Evolutionary conservation across 164 flowering plant genomes (phyloP).

Genomic region (Kalanchoe fedtschenkoi): DNA sequence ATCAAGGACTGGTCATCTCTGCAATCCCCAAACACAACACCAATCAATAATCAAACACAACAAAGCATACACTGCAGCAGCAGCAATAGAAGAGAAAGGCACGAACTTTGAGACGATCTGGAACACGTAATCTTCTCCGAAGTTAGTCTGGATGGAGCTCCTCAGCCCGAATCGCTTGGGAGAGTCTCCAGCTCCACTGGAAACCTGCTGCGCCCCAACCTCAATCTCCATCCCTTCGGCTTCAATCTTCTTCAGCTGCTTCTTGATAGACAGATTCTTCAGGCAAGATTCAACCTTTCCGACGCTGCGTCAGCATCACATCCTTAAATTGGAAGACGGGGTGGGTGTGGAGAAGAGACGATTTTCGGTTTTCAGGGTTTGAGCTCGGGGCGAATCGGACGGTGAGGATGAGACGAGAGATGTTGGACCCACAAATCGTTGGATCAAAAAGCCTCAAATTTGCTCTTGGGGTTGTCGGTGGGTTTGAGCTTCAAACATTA

Average conservation of each 20-base stretch:
- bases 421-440: not conserved
- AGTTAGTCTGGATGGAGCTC: conserved; percentile 84
- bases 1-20: conserved; percentile 59
- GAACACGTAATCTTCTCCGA: conserved; percentile 86
- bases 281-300: not conserved
- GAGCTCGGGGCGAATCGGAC: not conserved
- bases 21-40: conserved; percentile 20
- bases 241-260: not conserved
- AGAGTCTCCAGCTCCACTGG: conserved; percentile 15
- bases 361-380: not conserved
- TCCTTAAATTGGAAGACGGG: not conserved
- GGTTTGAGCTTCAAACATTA: too few relatives aligned
- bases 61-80: too few relatives aligned
- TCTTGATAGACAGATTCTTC: not conserved
- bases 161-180: conserved; percentile 48
- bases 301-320: not conserved
- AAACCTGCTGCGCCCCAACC: conserved; percentile 21
- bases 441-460: not conserved
- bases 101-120: conserved; percentile 70
- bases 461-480: not conserved
- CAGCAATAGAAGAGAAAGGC: too few relatives aligned
- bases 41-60: not conserved
- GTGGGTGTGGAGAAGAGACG: not conserved
- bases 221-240: conserved; percentile 22
- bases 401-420: not conserved